Evolutionary conservation across 345 rosid species (phyloP).

Genomic region (Gossypioides kirkii): DNA sequence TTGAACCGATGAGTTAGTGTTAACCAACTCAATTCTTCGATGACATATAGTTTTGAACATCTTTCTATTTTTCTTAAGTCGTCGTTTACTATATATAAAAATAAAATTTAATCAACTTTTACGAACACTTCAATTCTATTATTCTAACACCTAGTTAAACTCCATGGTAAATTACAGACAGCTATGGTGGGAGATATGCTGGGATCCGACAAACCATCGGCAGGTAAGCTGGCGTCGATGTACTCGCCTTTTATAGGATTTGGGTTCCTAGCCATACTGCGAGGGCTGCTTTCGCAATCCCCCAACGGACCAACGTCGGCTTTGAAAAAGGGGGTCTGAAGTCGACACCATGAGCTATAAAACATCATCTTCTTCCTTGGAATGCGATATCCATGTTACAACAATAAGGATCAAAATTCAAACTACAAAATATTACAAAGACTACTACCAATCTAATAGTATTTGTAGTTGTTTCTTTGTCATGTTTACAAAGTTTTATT

Average conservation of each 20-base stretch:
- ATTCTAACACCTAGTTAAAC: background rate
- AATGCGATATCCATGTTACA: background rate
- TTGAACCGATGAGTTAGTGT: too few relatives aligned
- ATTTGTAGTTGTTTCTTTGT: background rate
- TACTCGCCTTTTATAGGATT: conserved; percentile 57
- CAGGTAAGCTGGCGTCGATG: conserved; percentile 46
- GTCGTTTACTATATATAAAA: too few relatives aligned
- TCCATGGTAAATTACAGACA: conserved; percentile 27
- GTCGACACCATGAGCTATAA: background rate
- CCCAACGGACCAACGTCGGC: conserved; percentile 35
- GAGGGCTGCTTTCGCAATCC: conserved; percentile 44
- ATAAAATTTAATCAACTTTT: too few relatives aligned
- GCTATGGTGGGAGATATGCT: conserved; percentile 58
- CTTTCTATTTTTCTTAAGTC: too few relatives aligned
- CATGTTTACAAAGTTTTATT: background rate
- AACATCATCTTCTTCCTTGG: background rate
- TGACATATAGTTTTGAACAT: too few relatives aligned
- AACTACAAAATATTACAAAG: background rate
- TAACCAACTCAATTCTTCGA: too few relatives aligned
- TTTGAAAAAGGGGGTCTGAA: conserved; percentile 51
- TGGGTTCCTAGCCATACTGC: conserved; percentile 47
- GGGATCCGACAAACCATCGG: conserved; percentile 42
- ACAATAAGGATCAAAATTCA: background rate
- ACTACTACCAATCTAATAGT: background rate
- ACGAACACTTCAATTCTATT: background rate